A percentile compares a stretch with the other conserved stretches of the same genome.
phyloP scores from a whole-genome alignment of 2,329 filamentous ascomycete genomes.

The Fusarium mundagurra region DNA sequence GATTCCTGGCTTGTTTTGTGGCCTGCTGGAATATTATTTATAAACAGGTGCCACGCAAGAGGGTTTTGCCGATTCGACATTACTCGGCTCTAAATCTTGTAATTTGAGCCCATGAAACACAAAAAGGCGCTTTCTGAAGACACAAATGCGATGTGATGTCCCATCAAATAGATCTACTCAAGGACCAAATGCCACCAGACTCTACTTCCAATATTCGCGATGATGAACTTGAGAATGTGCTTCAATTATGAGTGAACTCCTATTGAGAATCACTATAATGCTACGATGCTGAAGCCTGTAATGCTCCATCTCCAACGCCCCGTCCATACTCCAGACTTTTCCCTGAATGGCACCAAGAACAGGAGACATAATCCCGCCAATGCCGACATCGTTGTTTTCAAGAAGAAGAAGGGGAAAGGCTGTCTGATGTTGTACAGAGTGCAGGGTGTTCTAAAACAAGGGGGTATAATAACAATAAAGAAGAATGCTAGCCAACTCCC shows the following conservation, averaged over 20 bases:
- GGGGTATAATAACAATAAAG: slow-evolving; percentile 42
- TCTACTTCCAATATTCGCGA: neutral
- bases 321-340: slow-evolving; percentile 4
- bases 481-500: slow-evolving; percentile 34
- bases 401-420: neutral
- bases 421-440: slow-evolving; percentile 1
- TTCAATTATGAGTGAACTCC: slow-evolving; percentile 11
- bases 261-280: slow-evolving; percentile 1
- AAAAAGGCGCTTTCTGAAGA: neutral
- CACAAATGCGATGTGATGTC: neutral
- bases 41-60: neutral
- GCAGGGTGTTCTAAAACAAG: slow-evolving; percentile 23
- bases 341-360: neutral
- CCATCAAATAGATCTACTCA: neutral
- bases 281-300: neutral
- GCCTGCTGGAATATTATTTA: neutral
- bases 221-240: neutral
- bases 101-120: neutral
- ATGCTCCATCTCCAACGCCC: neutral
- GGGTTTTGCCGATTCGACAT: neutral
- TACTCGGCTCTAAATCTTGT: neutral
- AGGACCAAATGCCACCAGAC: neutral
- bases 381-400: neutral
- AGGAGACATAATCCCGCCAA: neutral
- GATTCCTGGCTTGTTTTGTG: neutral